Evolutionary conservation across 345 rosid species (phyloP).

Genomic region (Arabidopsis arenosa): DNA sequence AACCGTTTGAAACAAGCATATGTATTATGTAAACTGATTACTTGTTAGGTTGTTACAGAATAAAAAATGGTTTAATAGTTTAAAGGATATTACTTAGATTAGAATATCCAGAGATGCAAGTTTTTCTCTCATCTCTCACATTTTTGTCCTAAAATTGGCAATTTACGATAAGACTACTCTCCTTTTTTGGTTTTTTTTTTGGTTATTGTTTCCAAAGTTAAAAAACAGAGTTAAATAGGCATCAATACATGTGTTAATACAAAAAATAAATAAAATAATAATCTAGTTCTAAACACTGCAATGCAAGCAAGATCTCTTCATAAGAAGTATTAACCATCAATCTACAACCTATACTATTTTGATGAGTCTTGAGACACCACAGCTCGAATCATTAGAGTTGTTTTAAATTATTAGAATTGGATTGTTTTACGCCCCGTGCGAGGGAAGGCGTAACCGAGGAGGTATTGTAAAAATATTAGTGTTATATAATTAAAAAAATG

Average conservation of each 20-base stretch:
- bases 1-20: not conserved
- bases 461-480: too few species aligned
- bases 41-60: not conserved
- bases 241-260: not conserved
- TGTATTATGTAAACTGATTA: too few species aligned
- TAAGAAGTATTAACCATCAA: too few species aligned
- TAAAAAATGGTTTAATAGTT: not conserved
- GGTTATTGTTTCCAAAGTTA: not conserved
- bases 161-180: too few species aligned
- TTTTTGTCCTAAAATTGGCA: not conserved
- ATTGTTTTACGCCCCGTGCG: too few species aligned
- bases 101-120: not conserved
- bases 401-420: too few species aligned
- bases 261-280: not conserved
- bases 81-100: conserved; percentile 21
- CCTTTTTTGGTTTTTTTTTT: not conserved
- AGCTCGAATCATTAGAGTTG: too few species aligned
- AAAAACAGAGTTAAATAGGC: not conserved
- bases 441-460: too few species aligned
- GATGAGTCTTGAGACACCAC: too few species aligned
- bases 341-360: too few species aligned
- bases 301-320: too few species aligned
- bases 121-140: not conserved
- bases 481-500: too few species aligned
- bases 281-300: not conserved